phyloP scores from a whole-genome alignment of 306 rosid species.

The Lathyrus tuberosus region DNA sequence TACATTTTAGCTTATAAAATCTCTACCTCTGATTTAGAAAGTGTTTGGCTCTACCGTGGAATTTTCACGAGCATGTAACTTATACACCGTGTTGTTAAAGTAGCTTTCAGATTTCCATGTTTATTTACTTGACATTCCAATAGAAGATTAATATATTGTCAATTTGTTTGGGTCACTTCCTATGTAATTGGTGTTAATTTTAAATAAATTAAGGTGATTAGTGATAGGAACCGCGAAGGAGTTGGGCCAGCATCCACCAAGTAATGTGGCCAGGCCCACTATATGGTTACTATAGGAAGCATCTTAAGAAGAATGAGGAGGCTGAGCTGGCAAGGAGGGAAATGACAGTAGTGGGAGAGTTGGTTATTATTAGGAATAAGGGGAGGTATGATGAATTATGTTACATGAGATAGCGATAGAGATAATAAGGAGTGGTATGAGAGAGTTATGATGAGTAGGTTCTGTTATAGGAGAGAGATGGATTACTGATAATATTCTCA shows the following conservation, averaged over 20 bases:
- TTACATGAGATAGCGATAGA: too few relatives aligned
- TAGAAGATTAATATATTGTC: constrained; percentile 5
- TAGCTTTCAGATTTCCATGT: constrained; percentile 11
- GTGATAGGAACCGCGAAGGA: neutral
- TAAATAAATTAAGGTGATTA: neutral
- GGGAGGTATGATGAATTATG: neutral
- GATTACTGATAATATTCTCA: too few relatives aligned
- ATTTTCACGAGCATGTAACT: constrained; percentile 24
- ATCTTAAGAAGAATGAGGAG: neutral
- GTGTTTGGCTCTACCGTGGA: constrained; percentile 29
- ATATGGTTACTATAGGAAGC: neutral
- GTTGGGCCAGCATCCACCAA: neutral
- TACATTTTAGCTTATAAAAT: constrained; percentile 34
- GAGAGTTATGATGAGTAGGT: too few relatives aligned
- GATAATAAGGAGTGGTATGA: too few relatives aligned
- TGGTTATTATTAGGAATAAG: neutral
- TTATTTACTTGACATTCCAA: constrained; percentile 13
- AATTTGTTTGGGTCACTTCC: constrained; percentile 9
- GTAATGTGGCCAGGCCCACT: neutral
- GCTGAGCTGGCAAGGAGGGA: constrained; percentile 1
- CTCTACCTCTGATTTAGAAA: constrained; percentile 32
- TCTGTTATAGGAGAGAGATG: neutral
- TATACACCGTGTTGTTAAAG: constrained; percentile 5
- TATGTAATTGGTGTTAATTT: too few relatives aligned
- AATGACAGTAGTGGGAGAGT: neutral